Evolutionary conservation across 1,284 basidiomycete genomes (phyloP).

Genomic region (Apiotrichum montevideense): DNA sequence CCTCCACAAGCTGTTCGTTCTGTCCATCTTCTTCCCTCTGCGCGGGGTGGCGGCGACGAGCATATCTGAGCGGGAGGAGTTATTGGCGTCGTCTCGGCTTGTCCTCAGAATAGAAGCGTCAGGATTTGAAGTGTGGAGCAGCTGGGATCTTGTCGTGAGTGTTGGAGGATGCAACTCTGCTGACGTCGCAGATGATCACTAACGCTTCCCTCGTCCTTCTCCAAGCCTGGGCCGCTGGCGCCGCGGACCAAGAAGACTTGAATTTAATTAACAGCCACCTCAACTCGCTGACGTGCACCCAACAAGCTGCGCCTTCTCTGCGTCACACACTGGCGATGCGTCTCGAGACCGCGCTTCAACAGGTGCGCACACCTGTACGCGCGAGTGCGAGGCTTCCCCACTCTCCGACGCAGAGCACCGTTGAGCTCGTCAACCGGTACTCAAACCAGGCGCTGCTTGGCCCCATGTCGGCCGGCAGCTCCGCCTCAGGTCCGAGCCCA

Average conservation of each 20-base stretch:
- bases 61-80: constrained; percentile 9
- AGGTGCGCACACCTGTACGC: constrained; percentile 15
- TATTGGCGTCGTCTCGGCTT: constrained; percentile 16
- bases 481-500: not conserved
- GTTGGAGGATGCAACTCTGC: not conserved
- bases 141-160: constrained; percentile 21
- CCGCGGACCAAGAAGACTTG: constrained; percentile 14
- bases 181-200: constrained; percentile 13
- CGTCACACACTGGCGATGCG: constrained; percentile 16
- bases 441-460: not conserved
- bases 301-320: constrained; percentile 17
- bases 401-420: not conserved
- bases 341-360: constrained; percentile 17
- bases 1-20: constrained; percentile 23
- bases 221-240: constrained; percentile 15
- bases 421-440: constrained; percentile 1
- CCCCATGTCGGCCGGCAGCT: not conserved
- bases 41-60: constrained; percentile 12
- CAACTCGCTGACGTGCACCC: constrained; percentile 15
- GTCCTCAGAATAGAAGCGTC: constrained; percentile 18
- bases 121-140: constrained; percentile 22
- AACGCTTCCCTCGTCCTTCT: constrained; percentile 18
- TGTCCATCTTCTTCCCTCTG: constrained; percentile 20
- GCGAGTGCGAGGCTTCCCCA: not conserved
- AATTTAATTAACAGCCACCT: constrained; percentile 22